Percentiles rank a stretch among this genome's conserved stretches.
Evolutionary conservation across 2,329 filamentous ascomycete genomes (phyloP).

Genomic region (Scedosporium minutisporum): DNA sequence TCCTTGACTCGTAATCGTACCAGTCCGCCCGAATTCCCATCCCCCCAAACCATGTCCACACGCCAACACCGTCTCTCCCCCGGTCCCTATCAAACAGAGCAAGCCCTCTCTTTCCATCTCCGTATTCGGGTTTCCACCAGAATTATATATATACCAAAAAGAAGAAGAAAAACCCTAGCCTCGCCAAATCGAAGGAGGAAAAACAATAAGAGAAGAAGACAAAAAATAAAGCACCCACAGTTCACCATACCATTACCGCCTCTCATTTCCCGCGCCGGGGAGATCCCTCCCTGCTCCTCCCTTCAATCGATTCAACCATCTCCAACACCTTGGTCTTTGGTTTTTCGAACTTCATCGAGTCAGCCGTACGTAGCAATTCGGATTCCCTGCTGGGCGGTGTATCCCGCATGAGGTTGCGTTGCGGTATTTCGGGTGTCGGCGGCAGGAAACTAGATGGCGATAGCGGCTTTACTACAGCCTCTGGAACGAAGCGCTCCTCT

Average conservation of each 20-base stretch:
- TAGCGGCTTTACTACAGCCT: background rate
- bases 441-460: background rate
- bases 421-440: background rate
- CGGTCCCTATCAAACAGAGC: background rate
- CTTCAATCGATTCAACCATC: slow-evolving; percentile 49
- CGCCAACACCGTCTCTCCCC: background rate
- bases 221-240: background rate
- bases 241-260: background rate
- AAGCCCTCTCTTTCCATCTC: no score
- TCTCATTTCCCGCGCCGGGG: slow-evolving; percentile 6
- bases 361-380: slow-evolving; percentile 23
- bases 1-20: background rate
- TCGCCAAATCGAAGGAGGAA: background rate
- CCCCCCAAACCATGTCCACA: background rate
- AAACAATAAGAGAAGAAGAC: background rate
- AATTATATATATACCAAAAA: no score
- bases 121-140: no score
- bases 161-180: background rate
- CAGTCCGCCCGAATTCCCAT: background rate
- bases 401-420: background rate
- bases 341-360: slow-evolving; percentile 33
- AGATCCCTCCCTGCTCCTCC: slow-evolving; percentile 18
- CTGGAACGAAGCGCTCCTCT: background rate
- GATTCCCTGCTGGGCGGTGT: background rate
- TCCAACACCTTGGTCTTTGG: slow-evolving; percentile 37